A percentile compares a stretch with the other conserved stretches of the same genome.
Conservation (phyloP, 371 early-diverging fungal species). For the Mucor ambiguus region DNA sequence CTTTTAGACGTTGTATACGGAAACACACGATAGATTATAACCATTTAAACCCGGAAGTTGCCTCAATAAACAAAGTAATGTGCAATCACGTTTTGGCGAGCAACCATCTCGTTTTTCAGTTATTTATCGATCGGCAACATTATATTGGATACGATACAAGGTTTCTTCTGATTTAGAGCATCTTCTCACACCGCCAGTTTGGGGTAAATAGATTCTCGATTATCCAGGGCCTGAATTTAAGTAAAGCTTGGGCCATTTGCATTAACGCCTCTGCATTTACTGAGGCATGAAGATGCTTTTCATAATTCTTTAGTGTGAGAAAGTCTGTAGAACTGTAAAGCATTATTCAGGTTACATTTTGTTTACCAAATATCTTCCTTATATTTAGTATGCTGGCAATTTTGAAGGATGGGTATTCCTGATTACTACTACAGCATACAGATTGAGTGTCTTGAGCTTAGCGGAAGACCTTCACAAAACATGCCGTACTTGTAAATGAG, state of each 20-base stretch:
- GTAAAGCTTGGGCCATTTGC: too few relatives aligned
- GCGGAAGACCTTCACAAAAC: not conserved
- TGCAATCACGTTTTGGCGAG: not conserved
- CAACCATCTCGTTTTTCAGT: not conserved
- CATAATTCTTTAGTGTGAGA: not conserved
- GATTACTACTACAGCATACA: not conserved
- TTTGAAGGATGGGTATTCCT: not conserved
- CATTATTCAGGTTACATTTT: not conserved
- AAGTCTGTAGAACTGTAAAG: not conserved
- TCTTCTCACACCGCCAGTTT: not conserved
- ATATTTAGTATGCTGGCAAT: not conserved
- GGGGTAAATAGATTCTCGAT: not conserved
- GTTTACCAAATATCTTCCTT: not conserved
- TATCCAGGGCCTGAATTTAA: not conserved
- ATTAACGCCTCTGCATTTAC: not conserved
- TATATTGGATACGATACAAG: not conserved
- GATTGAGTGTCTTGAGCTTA: not conserved
- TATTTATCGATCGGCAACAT: not conserved
- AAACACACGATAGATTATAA: not conserved
- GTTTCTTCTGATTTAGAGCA: not conserved
- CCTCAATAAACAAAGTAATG: not conserved
- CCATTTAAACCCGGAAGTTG: not conserved
- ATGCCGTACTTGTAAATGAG: too few relatives aligned
- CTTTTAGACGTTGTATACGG: not conserved
- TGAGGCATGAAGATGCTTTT: not conserved